Evolutionary conservation across 495 filamentous ascomycete species (phyloP).

Genomic region (Penicillium soppii): DNA sequence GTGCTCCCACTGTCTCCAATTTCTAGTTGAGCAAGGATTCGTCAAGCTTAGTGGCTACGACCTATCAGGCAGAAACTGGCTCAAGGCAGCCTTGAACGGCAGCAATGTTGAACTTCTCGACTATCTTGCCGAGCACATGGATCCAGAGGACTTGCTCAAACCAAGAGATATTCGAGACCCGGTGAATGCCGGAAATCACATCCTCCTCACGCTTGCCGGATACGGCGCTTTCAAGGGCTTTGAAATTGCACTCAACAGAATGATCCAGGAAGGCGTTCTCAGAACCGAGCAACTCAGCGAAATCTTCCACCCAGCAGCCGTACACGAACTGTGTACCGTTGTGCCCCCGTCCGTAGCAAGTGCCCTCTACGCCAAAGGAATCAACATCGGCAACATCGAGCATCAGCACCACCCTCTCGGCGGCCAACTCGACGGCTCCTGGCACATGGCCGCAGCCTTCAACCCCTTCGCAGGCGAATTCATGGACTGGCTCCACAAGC

Average conservation of each 20-base stretch:
- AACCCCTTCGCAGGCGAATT: background rate
- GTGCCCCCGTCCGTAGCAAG: background rate
- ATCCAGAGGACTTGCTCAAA: background rate
- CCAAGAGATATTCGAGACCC: background rate
- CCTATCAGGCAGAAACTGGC: background rate
- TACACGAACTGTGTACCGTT: background rate
- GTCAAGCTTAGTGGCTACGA: background rate
- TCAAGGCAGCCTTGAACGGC: background rate
- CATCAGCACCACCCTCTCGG: background rate
- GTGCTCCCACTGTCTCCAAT: background rate
- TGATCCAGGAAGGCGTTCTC: background rate
- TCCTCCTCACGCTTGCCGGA: background rate
- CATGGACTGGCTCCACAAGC: background rate
- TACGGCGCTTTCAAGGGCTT: background rate
- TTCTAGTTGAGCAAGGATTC: background rate
- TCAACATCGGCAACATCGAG: conserved; percentile 2
- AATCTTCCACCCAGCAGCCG: background rate
- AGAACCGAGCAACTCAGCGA: background rate
- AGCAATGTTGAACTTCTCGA: background rate
- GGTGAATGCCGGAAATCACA: background rate
- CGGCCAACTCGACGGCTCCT: conserved; percentile 1
- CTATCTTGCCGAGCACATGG: background rate
- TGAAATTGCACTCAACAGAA: background rate
- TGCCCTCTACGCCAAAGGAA: background rate
- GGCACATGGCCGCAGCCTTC: conserved; percentile 6